Percentiles rank a stretch among this genome's conserved stretches.
These are phyloP conservation scores for Malassezia yamatoensis DNA, from an alignment of 1,284 basidiomycete species.

Conservation along the genomic window DNA sequence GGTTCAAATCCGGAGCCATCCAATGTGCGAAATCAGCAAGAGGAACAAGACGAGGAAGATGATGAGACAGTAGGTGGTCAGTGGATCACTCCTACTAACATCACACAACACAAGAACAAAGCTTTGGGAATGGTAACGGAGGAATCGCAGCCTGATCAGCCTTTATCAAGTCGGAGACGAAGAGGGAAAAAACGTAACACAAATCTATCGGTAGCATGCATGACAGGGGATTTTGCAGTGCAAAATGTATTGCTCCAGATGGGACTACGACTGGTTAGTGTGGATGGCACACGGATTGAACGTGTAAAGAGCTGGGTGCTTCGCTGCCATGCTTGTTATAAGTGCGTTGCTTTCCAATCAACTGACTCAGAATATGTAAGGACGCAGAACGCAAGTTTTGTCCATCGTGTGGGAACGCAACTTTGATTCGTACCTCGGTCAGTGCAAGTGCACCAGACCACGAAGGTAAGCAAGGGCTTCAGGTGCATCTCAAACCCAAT, in stretches of 20 bases:
- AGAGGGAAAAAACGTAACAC: constrained; percentile 16
- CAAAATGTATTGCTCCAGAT: constrained; percentile 96
- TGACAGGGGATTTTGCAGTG: constrained; percentile 98
- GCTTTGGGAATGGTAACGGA: constrained; percentile 58
- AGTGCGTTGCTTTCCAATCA: constrained; percentile 57
- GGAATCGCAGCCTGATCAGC: constrained; percentile 10
- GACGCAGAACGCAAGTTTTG: constrained; percentile 92
- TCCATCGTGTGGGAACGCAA: constrained; percentile 88
- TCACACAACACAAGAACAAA: constrained; percentile 73
- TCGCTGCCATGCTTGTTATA: constrained; percentile 96
- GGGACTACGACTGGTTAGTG: constrained; percentile 79
- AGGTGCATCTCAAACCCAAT: constrained; percentile 45
- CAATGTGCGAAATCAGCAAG: not conserved
- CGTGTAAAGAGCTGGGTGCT: constrained; percentile 91
- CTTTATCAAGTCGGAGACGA: not conserved
- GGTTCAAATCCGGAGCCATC: not conserved
- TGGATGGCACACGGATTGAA: constrained; percentile 79
- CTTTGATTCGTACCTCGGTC: constrained; percentile 80
- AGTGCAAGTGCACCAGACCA: constrained; percentile 16
- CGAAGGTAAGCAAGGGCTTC: constrained; percentile 21
- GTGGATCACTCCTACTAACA: constrained; percentile 92
- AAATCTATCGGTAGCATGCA: constrained; percentile 39
- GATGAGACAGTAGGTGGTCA: constrained; percentile 51
- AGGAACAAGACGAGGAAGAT: constrained; percentile 17
- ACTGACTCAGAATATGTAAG: constrained; percentile 70